Evolutionary conservation across 257 asterid species (phyloP).

Genomic region (Nicotiana obtusifolia): DNA sequence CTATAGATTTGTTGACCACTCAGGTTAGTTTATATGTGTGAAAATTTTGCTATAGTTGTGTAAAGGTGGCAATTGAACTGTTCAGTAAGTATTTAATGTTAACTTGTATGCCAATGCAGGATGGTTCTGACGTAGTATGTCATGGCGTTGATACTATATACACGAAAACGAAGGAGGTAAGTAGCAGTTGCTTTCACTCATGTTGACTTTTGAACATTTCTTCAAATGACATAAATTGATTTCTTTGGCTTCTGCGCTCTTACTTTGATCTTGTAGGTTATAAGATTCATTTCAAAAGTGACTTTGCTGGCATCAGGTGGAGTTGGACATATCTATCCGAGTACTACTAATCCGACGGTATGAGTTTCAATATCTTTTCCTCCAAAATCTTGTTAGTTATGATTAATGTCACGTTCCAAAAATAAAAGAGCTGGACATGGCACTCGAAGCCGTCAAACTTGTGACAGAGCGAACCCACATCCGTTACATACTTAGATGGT

Average conservation of each 20-base stretch:
- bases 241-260: background rate
- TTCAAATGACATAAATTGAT: background rate
- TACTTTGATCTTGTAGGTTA: constrained; percentile 50
- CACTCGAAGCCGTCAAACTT: too few relatives aligned
- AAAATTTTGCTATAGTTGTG: too few relatives aligned
- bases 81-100: background rate
- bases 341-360: constrained; percentile 94
- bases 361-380: constrained; percentile 13
- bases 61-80: too few relatives aligned
- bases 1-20: constrained; percentile 82
- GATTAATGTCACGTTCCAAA: background rate
- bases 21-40: constrained; percentile 38
- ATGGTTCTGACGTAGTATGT: constrained; percentile 67
- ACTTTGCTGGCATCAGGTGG: constrained; percentile 98
- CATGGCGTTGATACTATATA: constrained; percentile 86
- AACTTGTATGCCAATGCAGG: constrained; percentile 45
- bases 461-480: too few relatives aligned
- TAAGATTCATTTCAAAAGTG: constrained; percentile 83
- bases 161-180: constrained; percentile 78
- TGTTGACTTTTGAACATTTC: background rate
- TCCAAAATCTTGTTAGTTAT: background rate
- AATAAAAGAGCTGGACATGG: background rate
- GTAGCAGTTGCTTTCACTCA: background rate
- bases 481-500: background rate
- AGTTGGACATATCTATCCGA: constrained; percentile 98